Base-by-base conservation (phyloP, 2,329 filamentous ascomycete species). In the Penicillium sp. region DNA sequence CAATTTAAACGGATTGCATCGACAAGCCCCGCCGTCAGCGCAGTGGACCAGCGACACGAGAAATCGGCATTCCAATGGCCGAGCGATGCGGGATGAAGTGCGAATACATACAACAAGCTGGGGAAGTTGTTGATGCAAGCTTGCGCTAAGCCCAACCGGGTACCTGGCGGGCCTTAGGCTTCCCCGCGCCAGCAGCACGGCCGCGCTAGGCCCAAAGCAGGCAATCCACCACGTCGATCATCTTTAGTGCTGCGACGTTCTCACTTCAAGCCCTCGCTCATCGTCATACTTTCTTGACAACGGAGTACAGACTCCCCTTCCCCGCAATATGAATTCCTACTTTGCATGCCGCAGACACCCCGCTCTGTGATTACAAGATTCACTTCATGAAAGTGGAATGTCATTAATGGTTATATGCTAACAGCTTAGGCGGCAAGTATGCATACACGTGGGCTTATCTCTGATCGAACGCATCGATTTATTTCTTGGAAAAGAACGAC, bases 401-500 rank as follows among this genome's bases (percentile, higher is more conserved):
- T n/a, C n/a, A n/a, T n/a, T n/a, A n/a, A n/a, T n/a, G n/a, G n/a
- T n/a, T n/a, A n/a, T 28, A 8, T 33, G 30, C 30, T 33, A 12
- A 11, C 30, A 33, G 30, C 30, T 14, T 7, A 14, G 30, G 5
- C 9, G 5, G 30, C 30, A 33, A 40, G 16, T 40, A 40, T n/a
- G 35, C 16, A 40, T 33, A 33, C 30, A 33, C 30, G 8, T 33
- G 30, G 30, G 7, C 30, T 33, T 14, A 9, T 3, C 3, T 14
- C 7, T 33, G 16, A 40, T 40, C 16, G 16, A 9, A 40, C 35
- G n/a, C 9, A 43, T 38, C 16, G 7, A 28, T 43, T 35, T 68
- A 89, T 67, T 91, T 94, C 78, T 95, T 96, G 43, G 82, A 81
- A 72, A 96, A 96, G 74, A 96, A 96, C 1, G 87, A 91, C 87